Conservation (phyloP, 2,329 filamentous ascomycete species). For the Pyrenophora teres region DNA sequence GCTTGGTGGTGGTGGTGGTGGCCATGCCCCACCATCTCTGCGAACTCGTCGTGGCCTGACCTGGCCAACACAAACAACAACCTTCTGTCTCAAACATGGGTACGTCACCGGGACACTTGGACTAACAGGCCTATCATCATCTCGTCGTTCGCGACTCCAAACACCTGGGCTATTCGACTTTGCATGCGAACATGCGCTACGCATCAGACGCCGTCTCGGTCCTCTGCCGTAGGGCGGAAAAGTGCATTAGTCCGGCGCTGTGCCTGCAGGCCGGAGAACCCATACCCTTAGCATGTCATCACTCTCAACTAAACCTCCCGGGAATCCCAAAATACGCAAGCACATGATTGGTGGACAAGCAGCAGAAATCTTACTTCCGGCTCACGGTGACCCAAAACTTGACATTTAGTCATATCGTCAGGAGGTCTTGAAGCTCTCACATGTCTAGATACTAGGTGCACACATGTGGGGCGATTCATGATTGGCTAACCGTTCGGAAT, state of each 20-base stretch:
- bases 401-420: neutral
- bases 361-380: neutral
- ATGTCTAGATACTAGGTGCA: neutral
- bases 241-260: slow-evolving; percentile 3
- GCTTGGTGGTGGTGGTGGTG: no score
- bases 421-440: neutral
- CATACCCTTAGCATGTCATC: neutral
- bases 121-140: neutral
- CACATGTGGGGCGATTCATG: neutral
- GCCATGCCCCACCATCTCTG: neutral
- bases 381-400: neutral
- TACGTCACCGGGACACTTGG: neutral
- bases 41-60: no score
- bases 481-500: neutral
- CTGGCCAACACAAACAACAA: neutral
- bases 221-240: slow-evolving; percentile 5
- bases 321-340: neutral
- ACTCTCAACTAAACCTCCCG: neutral
- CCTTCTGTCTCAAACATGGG: neutral
- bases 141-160: neutral
- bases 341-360: neutral
- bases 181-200: neutral
- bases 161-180: neutral
- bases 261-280: neutral
- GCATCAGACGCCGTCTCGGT: slow-evolving; percentile 3